Evolutionary conservation across 768 basidiomycete genomes (phyloP).

Genomic region (Psilocybe tampanensis): DNA sequence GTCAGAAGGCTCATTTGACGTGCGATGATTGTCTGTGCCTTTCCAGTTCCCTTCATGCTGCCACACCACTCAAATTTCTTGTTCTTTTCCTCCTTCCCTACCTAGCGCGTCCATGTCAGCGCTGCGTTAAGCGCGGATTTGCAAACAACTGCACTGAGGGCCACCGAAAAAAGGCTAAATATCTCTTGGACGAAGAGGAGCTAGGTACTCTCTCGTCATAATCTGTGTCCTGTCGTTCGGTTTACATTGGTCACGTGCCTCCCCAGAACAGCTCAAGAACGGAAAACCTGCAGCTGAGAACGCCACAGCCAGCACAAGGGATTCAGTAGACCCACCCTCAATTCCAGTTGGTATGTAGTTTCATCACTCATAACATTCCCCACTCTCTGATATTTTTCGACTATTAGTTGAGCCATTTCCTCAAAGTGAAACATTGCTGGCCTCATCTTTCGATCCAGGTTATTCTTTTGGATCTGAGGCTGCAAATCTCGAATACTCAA

Average conservation of each 20-base stretch:
- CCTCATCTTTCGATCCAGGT: constrained; percentile 60
- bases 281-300: constrained; percentile 38
- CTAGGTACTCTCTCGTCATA: constrained; percentile 60
- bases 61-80: constrained; percentile 12
- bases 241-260: constrained; percentile 40
- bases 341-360: constrained; percentile 35
- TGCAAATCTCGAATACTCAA: constrained; percentile 93
- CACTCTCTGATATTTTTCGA: constrained; percentile 16
- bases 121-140: constrained; percentile 94
- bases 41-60: constrained; percentile 21
- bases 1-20: constrained; percentile 97
- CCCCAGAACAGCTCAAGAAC: constrained; percentile 51
- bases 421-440: constrained; percentile 62
- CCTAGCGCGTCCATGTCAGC: constrained; percentile 91
- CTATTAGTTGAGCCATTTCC: constrained; percentile 52
- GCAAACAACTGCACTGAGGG: constrained; percentile 90
- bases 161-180: constrained; percentile 97
- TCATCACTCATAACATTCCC: constrained; percentile 3
- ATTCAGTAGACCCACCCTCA: constrained; percentile 35
- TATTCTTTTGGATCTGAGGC: constrained; percentile 84
- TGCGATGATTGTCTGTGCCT: constrained; percentile 89
- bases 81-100: constrained; percentile 20
- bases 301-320: constrained; percentile 28
- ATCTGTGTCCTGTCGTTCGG: constrained; percentile 13
- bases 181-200: constrained; percentile 92